A percentile compares a stretch with the other conserved stretches of the same genome.
phyloP scores from a whole-genome alignment of 495 filamentous ascomycete genomes.

The Neurospora cerealis region DNA sequence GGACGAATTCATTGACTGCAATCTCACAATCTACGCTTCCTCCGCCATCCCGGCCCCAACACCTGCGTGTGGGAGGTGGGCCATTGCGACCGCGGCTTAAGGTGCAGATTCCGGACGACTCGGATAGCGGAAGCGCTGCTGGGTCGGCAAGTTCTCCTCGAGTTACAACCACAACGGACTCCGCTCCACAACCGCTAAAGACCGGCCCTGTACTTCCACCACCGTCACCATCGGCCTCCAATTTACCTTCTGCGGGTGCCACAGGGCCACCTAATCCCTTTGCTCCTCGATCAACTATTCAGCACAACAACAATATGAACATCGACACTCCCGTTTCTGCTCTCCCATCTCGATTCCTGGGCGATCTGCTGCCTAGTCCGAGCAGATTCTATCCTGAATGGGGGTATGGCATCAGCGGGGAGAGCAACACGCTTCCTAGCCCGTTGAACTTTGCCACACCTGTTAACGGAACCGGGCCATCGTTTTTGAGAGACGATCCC shows the following conservation, averaged over 20 bases:
- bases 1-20: conserved; percentile 45
- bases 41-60: conserved; percentile 71
- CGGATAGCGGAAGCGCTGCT: conserved; percentile 69
- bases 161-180: conserved; percentile 53
- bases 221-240: conserved; percentile 76
- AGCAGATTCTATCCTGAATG: conserved; percentile 90
- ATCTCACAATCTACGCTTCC: conserved; percentile 43
- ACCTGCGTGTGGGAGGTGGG: conserved; percentile 44
- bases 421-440: conserved; percentile 77
- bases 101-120: conserved; percentile 91
- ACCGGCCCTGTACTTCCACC: conserved; percentile 74
- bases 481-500: conserved; percentile 50
- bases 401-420: conserved; percentile 51
- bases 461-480: conserved; percentile 57
- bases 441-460: conserved; percentile 89
- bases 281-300: conserved; percentile 63
- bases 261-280: conserved; percentile 93
- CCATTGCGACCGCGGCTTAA: conserved; percentile 69
- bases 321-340: conserved; percentile 98
- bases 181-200: conserved; percentile 26
- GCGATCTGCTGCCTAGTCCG: conserved; percentile 76
- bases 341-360: conserved; percentile 81
- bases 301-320: conserved; percentile 57
- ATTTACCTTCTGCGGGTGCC: conserved; percentile 82
- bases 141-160: conserved; percentile 63